Conservation (phyloP, 805 yeast species). For the Middelhovenomyces tepae region DNA sequence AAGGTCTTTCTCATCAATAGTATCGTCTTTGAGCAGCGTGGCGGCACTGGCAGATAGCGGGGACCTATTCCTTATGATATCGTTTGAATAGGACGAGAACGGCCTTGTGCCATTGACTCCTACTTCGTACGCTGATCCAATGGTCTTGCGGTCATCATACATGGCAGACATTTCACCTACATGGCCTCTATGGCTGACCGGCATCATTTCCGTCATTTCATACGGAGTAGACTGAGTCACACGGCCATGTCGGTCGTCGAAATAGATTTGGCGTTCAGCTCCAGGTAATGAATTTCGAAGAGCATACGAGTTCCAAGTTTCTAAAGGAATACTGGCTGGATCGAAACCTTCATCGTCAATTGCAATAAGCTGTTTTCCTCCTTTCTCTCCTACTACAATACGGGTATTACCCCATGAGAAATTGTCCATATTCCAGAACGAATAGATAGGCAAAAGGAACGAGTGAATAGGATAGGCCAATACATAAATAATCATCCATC, state of each 20-base stretch:
- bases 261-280: constrained; percentile 27
- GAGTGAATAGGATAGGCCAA: constrained; percentile 55
- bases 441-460: constrained; percentile 48
- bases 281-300: constrained; percentile 30
- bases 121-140: too few species aligned
- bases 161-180: too few species aligned
- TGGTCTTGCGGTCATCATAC: too few species aligned
- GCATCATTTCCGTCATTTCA: constrained; percentile 20
- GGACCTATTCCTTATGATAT: too few species aligned
- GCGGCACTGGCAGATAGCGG: too few species aligned
- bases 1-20: too few species aligned
- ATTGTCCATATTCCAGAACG: constrained; percentile 59
- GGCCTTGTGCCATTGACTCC: too few species aligned
- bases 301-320: constrained; percentile 32
- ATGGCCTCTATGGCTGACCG: constrained; percentile 5
- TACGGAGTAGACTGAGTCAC: constrained; percentile 17
- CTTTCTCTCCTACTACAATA: constrained; percentile 44
- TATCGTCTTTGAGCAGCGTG: too few species aligned
- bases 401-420: constrained; percentile 62
- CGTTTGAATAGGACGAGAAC: too few species aligned
- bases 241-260: constrained; percentile 28
- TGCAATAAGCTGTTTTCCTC: constrained; percentile 37
- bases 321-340: constrained; percentile 28
- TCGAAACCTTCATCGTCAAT: constrained; percentile 29
- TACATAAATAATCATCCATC: constrained; percentile 50